A percentile compares a stretch with the other conserved stretches of the same genome.
Evolutionary conservation across 441 rosid genomes (phyloP).

Genomic region (Populus hybrid): DNA sequence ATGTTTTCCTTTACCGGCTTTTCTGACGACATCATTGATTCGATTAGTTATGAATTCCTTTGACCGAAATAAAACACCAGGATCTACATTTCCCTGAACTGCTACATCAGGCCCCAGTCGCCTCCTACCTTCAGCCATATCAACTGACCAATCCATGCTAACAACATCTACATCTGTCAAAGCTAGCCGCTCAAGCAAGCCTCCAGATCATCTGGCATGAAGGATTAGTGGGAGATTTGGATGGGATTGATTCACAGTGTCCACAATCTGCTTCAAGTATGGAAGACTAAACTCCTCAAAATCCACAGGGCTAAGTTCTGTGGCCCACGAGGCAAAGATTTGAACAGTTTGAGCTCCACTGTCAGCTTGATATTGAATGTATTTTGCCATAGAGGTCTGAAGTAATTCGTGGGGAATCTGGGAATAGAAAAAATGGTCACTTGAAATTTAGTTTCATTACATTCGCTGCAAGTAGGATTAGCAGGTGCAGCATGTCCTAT

Average conservation of each 20-base stretch:
- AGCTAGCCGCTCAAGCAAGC: slow-evolving; percentile 82
- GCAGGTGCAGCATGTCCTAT: not conserved
- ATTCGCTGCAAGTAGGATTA: not conserved
- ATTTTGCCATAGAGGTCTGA: slow-evolving; percentile 73
- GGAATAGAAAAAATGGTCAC: slow-evolving; percentile 10
- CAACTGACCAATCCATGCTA: slow-evolving; percentile 97
- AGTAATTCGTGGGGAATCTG: slow-evolving; percentile 89
- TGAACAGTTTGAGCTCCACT: slow-evolving; percentile 98
- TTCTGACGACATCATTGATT: slow-evolving; percentile 79
- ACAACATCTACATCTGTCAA: slow-evolving; percentile 89
- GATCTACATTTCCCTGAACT: slow-evolving; percentile 93
- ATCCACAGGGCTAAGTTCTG: slow-evolving; percentile 93
- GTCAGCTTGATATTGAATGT: slow-evolving; percentile 79
- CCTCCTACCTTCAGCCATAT: slow-evolving; percentile 95
- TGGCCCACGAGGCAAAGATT: slow-evolving; percentile 96
- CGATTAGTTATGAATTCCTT: slow-evolving; percentile 79
- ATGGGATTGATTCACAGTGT: slow-evolving; percentile 80
- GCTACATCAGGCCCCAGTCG: slow-evolving; percentile 72
- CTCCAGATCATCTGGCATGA: slow-evolving; percentile 93
- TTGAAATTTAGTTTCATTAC: not conserved
- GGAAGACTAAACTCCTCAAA: slow-evolving; percentile 92
- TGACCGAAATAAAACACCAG: slow-evolving; percentile 86
- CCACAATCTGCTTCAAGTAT: slow-evolving; percentile 81
- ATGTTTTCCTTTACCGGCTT: slow-evolving; percentile 88
- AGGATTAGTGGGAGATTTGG: slow-evolving; percentile 84